Percentiles rank a stretch among this genome's conserved stretches.
These are phyloP conservation scores for Brassica balearica DNA, from an alignment of 441 rosid species.

Conservation along the genomic window DNA sequence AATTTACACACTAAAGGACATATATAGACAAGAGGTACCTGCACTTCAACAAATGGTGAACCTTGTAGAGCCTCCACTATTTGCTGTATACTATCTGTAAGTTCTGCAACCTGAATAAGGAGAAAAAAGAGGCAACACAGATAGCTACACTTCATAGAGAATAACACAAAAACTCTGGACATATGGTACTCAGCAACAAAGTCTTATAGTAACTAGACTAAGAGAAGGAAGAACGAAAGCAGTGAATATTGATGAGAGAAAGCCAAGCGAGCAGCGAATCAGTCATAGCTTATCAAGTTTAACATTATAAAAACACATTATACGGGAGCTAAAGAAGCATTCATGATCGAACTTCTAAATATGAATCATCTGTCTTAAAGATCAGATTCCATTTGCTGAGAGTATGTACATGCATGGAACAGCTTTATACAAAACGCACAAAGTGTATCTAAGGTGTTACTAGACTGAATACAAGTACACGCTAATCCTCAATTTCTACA, in stretches of 20 bases:
- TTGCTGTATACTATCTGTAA: conserved; percentile 67
- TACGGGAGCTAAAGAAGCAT: conserved; percentile 1
- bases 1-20: neutral
- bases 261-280: conserved; percentile 9
- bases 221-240: conserved; percentile 7
- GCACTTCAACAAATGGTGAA: conserved; percentile 71
- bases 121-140: conserved; percentile 23
- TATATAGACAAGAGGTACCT: conserved; percentile 52
- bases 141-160: conserved; percentile 26
- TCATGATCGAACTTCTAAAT: conserved; percentile 1
- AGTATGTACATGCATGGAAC: conserved; percentile 10
- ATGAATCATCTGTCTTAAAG: conserved; percentile 3
- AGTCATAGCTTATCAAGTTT: neutral
- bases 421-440: conserved; percentile 23
- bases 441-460: conserved; percentile 1
- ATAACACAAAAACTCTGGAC: conserved; percentile 5
- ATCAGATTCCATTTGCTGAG: conserved; percentile 18
- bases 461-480: conserved; percentile 8
- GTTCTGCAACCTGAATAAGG: conserved; percentile 59
- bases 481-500: neutral
- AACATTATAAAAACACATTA: neutral
- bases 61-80: conserved; percentile 73
- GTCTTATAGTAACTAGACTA: conserved; percentile 3
- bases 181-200: conserved; percentile 7
- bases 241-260: conserved; percentile 16